phyloP scores from a whole-genome alignment of 306 rosid genomes.

The Lathyrus sativus region DNA sequence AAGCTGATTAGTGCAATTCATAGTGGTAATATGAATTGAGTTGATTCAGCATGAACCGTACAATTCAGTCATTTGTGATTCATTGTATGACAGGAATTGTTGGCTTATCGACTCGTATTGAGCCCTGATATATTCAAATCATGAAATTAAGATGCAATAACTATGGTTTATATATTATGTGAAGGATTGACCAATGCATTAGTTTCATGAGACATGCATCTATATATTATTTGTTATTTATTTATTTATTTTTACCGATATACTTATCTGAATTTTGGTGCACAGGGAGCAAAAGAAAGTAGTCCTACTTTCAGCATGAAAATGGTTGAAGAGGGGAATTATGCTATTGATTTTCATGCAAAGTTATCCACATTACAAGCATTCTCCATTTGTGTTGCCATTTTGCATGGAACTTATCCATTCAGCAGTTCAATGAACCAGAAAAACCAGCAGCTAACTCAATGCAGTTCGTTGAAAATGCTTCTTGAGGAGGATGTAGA shows the following conservation, averaged over 20 bases:
- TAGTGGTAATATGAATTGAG: not conserved
- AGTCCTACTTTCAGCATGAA: constrained; percentile 74
- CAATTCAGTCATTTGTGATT: not conserved
- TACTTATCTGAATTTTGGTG: constrained; percentile 26
- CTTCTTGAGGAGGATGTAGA: constrained; percentile 72
- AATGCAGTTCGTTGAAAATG: constrained; percentile 65
- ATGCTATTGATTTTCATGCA: constrained; percentile 87
- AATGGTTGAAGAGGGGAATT: constrained; percentile 70
- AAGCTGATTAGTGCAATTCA: not conserved
- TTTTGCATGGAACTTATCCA: constrained; percentile 73
- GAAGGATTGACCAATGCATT: too few relatives aligned
- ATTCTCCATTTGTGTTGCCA: constrained; percentile 82
- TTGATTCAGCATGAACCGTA: not conserved
- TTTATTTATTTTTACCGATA: constrained; percentile 18
- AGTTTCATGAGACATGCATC: too few relatives aligned
- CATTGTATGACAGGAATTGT: not conserved
- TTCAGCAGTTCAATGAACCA: constrained; percentile 35
- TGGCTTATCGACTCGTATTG: not conserved
- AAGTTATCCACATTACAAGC: constrained; percentile 83
- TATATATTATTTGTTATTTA: constrained; percentile 15
- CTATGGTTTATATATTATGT: too few relatives aligned
- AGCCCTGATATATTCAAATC: too few relatives aligned
- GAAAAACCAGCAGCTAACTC: constrained; percentile 52
- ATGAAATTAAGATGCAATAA: too few relatives aligned
- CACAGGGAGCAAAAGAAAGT: constrained; percentile 75